Evolutionary conservation across 1,284 basidiomycete genomes (phyloP).

Genomic region (Athelia psychrophila): DNA sequence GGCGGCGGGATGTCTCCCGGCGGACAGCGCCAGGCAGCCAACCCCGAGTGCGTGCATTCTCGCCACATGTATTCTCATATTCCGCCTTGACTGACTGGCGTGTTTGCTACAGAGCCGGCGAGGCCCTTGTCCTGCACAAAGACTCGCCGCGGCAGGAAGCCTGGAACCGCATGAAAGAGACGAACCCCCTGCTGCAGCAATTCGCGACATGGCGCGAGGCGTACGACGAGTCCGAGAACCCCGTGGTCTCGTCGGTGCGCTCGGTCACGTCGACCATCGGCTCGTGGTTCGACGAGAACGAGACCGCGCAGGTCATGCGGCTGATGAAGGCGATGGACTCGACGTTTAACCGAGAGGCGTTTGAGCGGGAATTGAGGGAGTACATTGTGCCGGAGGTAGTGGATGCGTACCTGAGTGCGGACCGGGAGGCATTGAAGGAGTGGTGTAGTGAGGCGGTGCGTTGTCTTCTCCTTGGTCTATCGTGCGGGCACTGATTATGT

Average conservation of each 20-base stretch:
- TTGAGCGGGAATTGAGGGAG: conserved; percentile 90
- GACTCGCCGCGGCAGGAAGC: conserved; percentile 73
- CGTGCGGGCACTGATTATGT: background rate
- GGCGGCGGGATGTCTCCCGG: conserved; percentile 48
- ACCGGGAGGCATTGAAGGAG: conserved; percentile 78
- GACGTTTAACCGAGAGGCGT: conserved; percentile 80
- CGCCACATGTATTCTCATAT: background rate
- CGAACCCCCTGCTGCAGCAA: conserved; percentile 68
- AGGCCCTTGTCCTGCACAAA: conserved; percentile 81
- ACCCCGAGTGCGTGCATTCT: conserved; percentile 68
- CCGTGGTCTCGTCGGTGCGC: conserved; percentile 80
- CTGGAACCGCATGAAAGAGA: conserved; percentile 75
- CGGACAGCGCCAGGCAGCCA: conserved; percentile 52
- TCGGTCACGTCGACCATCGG: conserved; percentile 85
- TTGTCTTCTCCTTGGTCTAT: conserved; percentile 31
- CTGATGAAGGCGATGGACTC: conserved; percentile 89
- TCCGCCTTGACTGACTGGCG: conserved; percentile 3
- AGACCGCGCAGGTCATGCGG: conserved; percentile 91
- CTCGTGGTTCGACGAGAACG: conserved; percentile 95
- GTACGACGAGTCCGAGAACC: conserved; percentile 94
- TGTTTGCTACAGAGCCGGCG: conserved; percentile 64
- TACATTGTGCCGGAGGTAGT: conserved; percentile 98
- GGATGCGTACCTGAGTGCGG: conserved; percentile 91
- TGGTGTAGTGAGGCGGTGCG: conserved; percentile 98
- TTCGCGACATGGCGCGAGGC: conserved; percentile 62